Percentiles rank a stretch among this genome's conserved stretches.
phyloP scores from a whole-genome alignment of 2,329 filamentous ascomycete species.

The Ophiostoma ulmi region DNA sequence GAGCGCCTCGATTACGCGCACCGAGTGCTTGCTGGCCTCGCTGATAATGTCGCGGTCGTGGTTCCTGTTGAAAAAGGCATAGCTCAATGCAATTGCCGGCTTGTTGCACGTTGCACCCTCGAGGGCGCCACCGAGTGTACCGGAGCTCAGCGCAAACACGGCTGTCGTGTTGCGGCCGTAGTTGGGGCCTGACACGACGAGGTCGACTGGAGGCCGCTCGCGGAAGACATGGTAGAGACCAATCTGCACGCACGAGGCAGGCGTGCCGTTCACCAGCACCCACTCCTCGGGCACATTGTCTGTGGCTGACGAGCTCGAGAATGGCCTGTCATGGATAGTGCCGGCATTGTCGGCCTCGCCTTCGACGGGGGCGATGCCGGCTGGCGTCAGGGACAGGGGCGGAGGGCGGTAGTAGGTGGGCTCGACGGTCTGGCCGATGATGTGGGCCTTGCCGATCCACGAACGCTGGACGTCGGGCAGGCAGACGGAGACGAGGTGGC shows the following conservation, averaged over 20 bases:
- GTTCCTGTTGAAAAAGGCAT: constrained; percentile 80
- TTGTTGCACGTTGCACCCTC: constrained; percentile 68
- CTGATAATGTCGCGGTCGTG: constrained; percentile 79
- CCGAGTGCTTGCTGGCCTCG: constrained; percentile 67
- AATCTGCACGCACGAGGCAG: constrained; percentile 76
- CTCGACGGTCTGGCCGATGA: constrained; percentile 82
- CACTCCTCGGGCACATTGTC: constrained; percentile 58
- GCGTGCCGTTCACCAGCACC: constrained; percentile 76
- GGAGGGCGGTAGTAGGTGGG: constrained; percentile 73
- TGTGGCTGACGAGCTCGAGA: constrained; percentile 17
- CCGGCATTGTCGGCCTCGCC: constrained; percentile 50
- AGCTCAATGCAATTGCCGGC: constrained; percentile 75
- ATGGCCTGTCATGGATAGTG: constrained; percentile 57
- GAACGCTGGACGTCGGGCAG: constrained; percentile 87
- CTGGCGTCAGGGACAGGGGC: constrained; percentile 33
- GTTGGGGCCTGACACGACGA: constrained; percentile 76
- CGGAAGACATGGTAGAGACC: constrained; percentile 75
- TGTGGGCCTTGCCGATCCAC: constrained; percentile 98
- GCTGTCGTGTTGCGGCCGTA: constrained; percentile 79
- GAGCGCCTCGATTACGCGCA: constrained; percentile 74
- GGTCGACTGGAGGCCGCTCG: constrained; percentile 64
- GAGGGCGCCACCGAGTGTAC: constrained; percentile 70
- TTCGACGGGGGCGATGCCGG: constrained; percentile 38
- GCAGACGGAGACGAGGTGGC: constrained; percentile 85
- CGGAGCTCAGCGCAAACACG: constrained; percentile 70